A percentile compares a stretch with the other conserved stretches of the same genome.
Conservation (phyloP, 805 yeast species). For the Pichia eremophila region DNA sequence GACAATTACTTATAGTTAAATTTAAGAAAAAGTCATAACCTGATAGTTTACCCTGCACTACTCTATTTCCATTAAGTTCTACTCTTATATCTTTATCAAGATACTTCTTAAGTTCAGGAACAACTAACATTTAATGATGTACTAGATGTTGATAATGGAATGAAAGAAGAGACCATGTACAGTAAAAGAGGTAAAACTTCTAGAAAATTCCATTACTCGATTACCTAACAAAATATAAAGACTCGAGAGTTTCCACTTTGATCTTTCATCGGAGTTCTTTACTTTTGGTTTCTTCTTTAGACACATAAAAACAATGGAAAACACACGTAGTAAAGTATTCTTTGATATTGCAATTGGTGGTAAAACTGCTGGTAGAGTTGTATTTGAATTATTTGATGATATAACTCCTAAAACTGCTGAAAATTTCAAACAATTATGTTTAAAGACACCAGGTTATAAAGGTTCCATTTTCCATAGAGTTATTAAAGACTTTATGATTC, state of each 20-base stretch:
- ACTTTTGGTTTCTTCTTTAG: no score
- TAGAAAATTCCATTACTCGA: conserved; percentile 2
- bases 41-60: conserved; percentile 67
- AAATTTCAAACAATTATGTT: conserved; percentile 79
- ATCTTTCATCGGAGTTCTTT: no score
- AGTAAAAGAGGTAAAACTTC: background rate
- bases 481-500: conserved; percentile 83
- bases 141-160: no score
- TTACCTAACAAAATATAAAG: no score
- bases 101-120: conserved; percentile 42
- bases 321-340: conserved; percentile 44
- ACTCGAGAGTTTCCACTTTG: no score
- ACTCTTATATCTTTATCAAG: conserved; percentile 68
- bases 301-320: no score
- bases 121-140: conserved; percentile 21
- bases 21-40: conserved; percentile 65
- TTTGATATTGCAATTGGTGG: conserved; percentile 76
- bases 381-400: conserved; percentile 51
- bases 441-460: conserved; percentile 82
- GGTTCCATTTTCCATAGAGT: conserved; percentile 91
- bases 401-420: conserved; percentile 83
- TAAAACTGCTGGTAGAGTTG: conserved; percentile 61
- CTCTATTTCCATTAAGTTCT: conserved; percentile 70
- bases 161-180: no score
- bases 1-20: conserved; percentile 22